Percentiles rank a stretch among this genome's conserved stretches.
These are phyloP conservation scores for Rhizopus stolonifer DNA, from an alignment of 371 early-diverging fungal species.

Conservation along the genomic window DNA sequence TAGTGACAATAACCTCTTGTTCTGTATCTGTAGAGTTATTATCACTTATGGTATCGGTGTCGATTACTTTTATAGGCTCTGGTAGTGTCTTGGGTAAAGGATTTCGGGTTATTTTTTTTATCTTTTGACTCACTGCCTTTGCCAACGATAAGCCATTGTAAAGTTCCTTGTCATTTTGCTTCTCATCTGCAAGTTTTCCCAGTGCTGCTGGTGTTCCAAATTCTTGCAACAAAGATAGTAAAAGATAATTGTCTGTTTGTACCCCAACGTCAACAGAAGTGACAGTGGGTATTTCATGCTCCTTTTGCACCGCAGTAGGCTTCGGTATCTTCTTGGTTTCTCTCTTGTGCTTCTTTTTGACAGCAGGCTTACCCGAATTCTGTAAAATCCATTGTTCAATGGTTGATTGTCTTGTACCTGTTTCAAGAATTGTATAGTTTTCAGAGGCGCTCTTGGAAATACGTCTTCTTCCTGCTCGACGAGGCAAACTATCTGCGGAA, in stretches of 20 bases:
- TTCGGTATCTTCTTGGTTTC: background rate
- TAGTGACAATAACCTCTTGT: too few relatives aligned
- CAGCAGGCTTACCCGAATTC: background rate
- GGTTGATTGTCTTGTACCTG: background rate
- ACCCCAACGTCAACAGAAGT: background rate
- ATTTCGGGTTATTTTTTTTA: background rate
- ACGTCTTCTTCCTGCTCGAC: background rate
- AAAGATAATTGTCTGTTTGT: constrained; percentile 1
- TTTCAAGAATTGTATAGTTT: background rate
- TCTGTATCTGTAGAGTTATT: too few relatives aligned
- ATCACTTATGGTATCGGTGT: too few relatives aligned
- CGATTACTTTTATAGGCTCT: too few relatives aligned
- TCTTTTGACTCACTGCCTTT: background rate
- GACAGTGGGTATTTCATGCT: background rate
- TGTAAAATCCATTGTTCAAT: background rate
- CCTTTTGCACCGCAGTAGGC: too few relatives aligned
- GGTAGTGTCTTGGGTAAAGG: too few relatives aligned
- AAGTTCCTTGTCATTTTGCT: background rate
- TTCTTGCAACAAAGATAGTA: background rate
- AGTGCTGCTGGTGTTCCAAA: background rate
- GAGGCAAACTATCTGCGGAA: background rate
- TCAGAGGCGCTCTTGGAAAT: background rate
- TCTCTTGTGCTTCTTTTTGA: background rate
- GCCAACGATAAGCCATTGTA: background rate
- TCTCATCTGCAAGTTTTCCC: background rate